Evolutionary conservation across 2,329 filamentous ascomycete genomes (phyloP), one percentile per base, ranked within the genome.

Genomic region (Diplodia intermedia): DNA sequence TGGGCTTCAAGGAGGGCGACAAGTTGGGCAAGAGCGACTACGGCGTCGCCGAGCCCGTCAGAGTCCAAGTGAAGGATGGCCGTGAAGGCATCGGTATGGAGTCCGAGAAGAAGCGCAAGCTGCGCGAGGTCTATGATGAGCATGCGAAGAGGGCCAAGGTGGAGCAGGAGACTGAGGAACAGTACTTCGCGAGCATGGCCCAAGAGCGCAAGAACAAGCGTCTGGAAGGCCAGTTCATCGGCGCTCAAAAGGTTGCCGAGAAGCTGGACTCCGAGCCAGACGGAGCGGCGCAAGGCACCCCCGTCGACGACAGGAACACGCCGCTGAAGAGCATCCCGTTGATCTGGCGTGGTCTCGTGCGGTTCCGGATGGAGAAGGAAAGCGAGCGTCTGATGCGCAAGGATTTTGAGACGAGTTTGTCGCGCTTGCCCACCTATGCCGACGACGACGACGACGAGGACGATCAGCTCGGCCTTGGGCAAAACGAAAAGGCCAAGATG

Each of bases 81-180:
- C 86, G 91, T 2, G 90, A 88, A 18, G 95, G 94, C 1, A 93
- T 98, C 71, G 94, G 95, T 0, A 80, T 94, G 73, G 92, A 95
- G 71, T 88, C 86, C 4, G 93, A 69, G 78, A 90, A 90, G 81
- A 97, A 97, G 82, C 85, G 92, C 71, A 94, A 91, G 75, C 80
- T 86, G 67, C 71, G 77, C 65, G 78, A 80, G 68, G 75, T 77
- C 12, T 55, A 71, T 18, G 77, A 76, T 65, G 78, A 77, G 60
- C 71, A 77, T 65, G 73, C 73, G 31, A 72, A 75, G 53, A 69
- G 73, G 40, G 74, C 74, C 36, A 80, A 79, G 71, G 72, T 74
- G 53, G 75, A 88, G 26, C 81, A 86, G 53, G 90, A 74, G 55
- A 76, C 79, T 55, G 75, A 78, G 70, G 75, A 72, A 29, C 77